phyloP scores from a whole-genome alignment of 352 stramenopile species.

The Salisapilia sapeloensis region DNA sequence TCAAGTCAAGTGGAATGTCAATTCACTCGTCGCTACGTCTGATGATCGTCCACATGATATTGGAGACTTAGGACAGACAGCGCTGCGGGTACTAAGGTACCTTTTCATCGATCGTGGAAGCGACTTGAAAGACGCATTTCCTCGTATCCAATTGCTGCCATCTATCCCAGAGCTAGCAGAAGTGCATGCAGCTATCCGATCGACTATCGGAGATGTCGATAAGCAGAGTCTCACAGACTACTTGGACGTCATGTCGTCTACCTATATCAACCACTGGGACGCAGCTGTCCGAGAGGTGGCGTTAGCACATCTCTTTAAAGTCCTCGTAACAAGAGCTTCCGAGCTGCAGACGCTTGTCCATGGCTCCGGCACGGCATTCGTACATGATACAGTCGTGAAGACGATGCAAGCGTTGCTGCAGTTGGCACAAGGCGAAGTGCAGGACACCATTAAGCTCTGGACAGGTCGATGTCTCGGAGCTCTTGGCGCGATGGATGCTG shows the following conservation, averaged over 20 bases:
- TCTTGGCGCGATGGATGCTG: conserved; percentile 63
- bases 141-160: conserved; percentile 48
- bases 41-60: conserved; percentile 3
- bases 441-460: conserved; percentile 45
- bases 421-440: conserved; percentile 41
- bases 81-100: conserved; percentile 31
- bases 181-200: conserved; percentile 30
- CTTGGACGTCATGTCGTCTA: conserved; percentile 26
- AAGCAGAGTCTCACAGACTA: conserved; percentile 13
- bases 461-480: conserved; percentile 60
- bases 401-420: conserved; percentile 51
- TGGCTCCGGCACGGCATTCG: conserved; percentile 44
- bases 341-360: conserved; percentile 55
- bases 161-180: conserved; percentile 46
- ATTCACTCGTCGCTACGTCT: conserved; percentile 3
- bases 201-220: conserved; percentile 40
- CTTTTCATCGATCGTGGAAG: conserved; percentile 51
- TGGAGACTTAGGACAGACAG: conserved; percentile 4
- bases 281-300: conserved; percentile 59
- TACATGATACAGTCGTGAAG: conserved; percentile 34
- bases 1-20: conserved; percentile 6
- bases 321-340: conserved; percentile 30
- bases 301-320: conserved; percentile 44
- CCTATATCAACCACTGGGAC: conserved; percentile 70
- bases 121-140: conserved; percentile 44